phyloP scores from a whole-genome alignment of 129 eudicot species.

The Tanacetum coccineum region DNA sequence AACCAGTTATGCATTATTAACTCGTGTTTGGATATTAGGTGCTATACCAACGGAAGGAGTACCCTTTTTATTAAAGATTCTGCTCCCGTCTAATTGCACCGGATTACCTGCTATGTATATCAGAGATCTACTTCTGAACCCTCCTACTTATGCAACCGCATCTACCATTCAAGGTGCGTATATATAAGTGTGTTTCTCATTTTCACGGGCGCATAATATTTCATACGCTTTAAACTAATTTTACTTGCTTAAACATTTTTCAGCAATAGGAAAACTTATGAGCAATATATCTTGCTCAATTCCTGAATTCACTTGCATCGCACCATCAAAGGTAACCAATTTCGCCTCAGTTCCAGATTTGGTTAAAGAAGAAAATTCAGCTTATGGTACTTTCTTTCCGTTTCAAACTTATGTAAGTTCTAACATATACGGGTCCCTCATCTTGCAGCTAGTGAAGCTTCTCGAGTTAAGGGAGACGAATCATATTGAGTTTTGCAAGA shows the following conservation, averaged over 20 bases:
- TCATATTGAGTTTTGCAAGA: constrained; percentile 95
- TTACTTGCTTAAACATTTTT: constrained; percentile 13
- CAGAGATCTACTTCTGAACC: constrained; percentile 92
- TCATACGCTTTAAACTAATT: constrained; percentile 5
- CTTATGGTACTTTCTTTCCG: constrained; percentile 11
- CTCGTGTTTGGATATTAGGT: constrained; percentile 36
- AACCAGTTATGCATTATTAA: constrained; percentile 14
- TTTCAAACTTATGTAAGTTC: neutral
- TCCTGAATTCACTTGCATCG: constrained; percentile 91
- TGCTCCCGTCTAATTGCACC: constrained; percentile 79
- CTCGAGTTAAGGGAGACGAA: constrained; percentile 94
- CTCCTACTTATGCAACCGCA: constrained; percentile 87
- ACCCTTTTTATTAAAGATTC: constrained; percentile 69
- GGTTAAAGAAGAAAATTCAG: constrained; percentile 8
- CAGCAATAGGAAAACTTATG: constrained; percentile 88
- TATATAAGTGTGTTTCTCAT: neutral
- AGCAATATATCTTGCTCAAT: constrained; percentile 73
- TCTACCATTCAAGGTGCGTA: constrained; percentile 82
- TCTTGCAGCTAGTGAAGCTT: constrained; percentile 88
- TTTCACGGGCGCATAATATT: neutral
- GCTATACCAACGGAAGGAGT: constrained; percentile 96
- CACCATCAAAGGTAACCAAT: constrained; percentile 78
- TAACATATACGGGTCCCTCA: neutral
- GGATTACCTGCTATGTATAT: constrained; percentile 84
- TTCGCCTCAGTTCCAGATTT: neutral